These are phyloP conservation scores for Epipyxis sp. DNA, from an alignment of 108 stramenopile species.

Conservation along the genomic window DNA sequence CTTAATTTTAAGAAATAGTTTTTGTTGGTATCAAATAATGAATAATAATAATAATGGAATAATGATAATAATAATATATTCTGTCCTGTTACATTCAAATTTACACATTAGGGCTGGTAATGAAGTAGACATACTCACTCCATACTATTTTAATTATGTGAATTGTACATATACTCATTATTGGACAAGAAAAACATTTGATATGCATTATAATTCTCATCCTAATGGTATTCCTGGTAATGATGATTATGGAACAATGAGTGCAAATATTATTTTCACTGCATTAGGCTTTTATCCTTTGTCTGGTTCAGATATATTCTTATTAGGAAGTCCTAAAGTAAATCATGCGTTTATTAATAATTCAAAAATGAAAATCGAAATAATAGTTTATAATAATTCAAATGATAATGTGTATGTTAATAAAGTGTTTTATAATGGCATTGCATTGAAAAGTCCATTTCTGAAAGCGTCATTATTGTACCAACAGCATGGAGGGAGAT, in stretches of 20 bases:
- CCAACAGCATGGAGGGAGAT: neutral
- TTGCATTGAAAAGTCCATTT: neutral
- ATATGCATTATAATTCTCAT: neutral
- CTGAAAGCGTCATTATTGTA: neutral
- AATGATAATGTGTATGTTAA: conserved; percentile 16
- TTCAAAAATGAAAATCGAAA: neutral
- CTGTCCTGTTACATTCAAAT: no score
- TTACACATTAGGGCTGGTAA: no score
- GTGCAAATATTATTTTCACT: conserved; percentile 15
- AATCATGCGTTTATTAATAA: neutral
- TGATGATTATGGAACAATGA: conserved; percentile 42
- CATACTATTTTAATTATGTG: conserved; percentile 21
- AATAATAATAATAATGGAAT: no score
- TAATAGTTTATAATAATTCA: neutral
- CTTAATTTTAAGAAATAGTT: no score
- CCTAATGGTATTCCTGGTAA: conserved; percentile 36
- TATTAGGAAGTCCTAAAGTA: conserved; percentile 27
- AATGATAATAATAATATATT: no score
- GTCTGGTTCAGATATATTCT: conserved; percentile 16
- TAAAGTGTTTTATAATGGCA: neutral
- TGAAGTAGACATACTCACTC: conserved; percentile 1
- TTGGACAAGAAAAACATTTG: neutral
- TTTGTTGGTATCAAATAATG: no score
- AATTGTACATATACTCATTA: conserved; percentile 27
- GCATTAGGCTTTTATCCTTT: conserved; percentile 29